Base-by-base conservation (phyloP, 1,284 basidiomycete genomes). In the Sporisorium scitamineum region DNA sequence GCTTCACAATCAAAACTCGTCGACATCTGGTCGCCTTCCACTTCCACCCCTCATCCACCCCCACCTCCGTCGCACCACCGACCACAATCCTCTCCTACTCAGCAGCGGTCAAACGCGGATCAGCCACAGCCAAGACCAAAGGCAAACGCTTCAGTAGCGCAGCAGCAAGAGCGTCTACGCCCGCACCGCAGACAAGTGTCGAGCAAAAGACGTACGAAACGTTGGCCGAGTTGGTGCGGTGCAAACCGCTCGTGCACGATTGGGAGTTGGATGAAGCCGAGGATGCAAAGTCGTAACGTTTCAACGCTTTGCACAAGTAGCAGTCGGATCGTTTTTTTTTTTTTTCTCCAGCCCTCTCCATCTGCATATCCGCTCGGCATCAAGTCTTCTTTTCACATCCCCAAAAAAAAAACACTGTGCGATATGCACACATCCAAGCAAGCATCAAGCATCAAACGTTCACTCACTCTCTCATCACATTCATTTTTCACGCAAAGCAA, bases 1-100 rank as follows among this genome's bases (percentile, higher is more conserved):
- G 16, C n/a, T 10, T 7, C 44, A 0, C 27, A 16, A 20, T 32
- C 56, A 4, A 73, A 67, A 27, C 27, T 73, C 6, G 57, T 73
- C n/a, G 66, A 74, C 18, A 74, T 74, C 11, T 74, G 70, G 70
- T 53, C n/a, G n/a, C n/a, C n/a, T n/a, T n/a, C 65, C 10, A 54
- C 62, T 9, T 18, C 39, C 22, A 24, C 11, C 16, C 37, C 14
- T 22, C 54, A 9, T 39, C 61, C 16, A 24, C 37, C 6, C n/a
- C 54, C 0, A 5, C 42, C 5, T 14, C 61, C 5, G 18, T 42
- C 26, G 45, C 39, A 4, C 16, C 54, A 13, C 13, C 52, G 27
- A 53, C n/a, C 10, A 27, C 54, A 5, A 59, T 45, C 14, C 32
- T 73, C n/a, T 64, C 53, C 29, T 74, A 74, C 31, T 74, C 70